A percentile compares a stretch with the other conserved stretches of the same genome.
Conservation (phyloP, 148 eudicot genomes). For the Cornus kousa region DNA sequence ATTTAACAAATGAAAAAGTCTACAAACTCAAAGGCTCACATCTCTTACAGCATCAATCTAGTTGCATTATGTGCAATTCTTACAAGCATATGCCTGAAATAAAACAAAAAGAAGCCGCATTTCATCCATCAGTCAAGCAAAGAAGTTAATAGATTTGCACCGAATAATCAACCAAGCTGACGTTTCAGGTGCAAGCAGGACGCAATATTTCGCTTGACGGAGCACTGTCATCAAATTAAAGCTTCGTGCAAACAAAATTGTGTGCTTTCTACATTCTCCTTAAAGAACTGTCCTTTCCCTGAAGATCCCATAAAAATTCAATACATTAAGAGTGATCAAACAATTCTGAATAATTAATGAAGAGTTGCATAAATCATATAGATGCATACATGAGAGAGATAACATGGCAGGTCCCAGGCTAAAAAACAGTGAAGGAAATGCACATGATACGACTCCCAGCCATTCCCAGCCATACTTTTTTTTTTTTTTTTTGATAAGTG, state of each 20-base stretch:
- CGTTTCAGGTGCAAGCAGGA: background rate
- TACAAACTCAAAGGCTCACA: constrained; percentile 5
- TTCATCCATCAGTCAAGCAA: constrained; percentile 8
- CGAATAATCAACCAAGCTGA: constrained; percentile 8
- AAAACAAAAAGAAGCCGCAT: constrained; percentile 22
- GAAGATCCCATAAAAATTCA: background rate
- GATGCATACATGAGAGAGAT: background rate
- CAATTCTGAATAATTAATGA: constrained; percentile 4
- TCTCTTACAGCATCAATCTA: constrained; percentile 19
- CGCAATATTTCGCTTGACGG: background rate
- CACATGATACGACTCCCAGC: background rate
- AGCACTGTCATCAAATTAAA: constrained; percentile 4
- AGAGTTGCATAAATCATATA: background rate
- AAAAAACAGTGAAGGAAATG: background rate
- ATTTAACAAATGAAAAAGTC: constrained; percentile 15
- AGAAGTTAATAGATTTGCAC: background rate
- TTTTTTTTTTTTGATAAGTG: background rate
- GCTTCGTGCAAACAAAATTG: constrained; percentile 16
- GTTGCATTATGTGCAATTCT: constrained; percentile 19
- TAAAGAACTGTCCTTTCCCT: constrained; percentile 4
- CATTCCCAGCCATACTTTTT: background rate
- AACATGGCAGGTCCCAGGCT: background rate
- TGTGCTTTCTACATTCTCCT: background rate
- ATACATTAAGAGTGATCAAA: background rate
- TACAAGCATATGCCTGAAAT: constrained; percentile 14